phyloP scores from a whole-genome alignment of 2,329 filamentous ascomycete species.

The Podosphaera xanthii region DNA sequence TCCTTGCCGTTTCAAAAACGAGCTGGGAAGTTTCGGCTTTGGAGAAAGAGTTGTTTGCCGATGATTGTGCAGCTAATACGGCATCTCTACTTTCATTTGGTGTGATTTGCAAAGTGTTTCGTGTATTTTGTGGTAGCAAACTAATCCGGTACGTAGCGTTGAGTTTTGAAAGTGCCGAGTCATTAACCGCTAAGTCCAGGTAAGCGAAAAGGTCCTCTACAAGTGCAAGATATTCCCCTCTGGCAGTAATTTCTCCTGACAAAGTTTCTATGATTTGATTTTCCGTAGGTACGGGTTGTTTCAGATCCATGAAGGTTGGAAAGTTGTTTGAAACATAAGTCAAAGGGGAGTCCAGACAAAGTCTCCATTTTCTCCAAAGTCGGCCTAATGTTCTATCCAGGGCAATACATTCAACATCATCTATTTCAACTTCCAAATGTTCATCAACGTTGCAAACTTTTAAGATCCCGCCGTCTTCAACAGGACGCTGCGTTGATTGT shows the following conservation, averaged over 20 bases:
- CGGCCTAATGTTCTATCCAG: slow-evolving; percentile 72
- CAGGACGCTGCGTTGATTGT: slow-evolving; percentile 24
- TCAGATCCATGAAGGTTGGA: slow-evolving; percentile 4
- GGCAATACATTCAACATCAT: slow-evolving; percentile 81
- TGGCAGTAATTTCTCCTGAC: background rate
- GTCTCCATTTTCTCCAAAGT: slow-evolving; percentile 90
- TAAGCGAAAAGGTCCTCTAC: background rate
- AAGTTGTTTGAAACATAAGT: slow-evolving; percentile 23
- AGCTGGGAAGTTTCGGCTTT: too few relatives aligned
- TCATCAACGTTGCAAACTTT: slow-evolving; percentile 29
- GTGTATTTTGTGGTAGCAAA: background rate
- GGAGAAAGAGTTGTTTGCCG: too few relatives aligned
- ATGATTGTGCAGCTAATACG: background rate
- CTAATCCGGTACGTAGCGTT: background rate
- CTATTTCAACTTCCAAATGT: slow-evolving; percentile 63
- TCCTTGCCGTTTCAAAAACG: background rate
- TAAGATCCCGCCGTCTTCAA: slow-evolving; percentile 27
- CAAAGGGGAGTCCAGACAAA: slow-evolving; percentile 42
- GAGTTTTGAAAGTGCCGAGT: background rate
- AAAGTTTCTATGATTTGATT: background rate
- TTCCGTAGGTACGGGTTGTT: background rate
- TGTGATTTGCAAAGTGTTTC: background rate
- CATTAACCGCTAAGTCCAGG: background rate
- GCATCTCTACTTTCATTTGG: background rate
- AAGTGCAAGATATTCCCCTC: background rate